Evolutionary conservation across 164 flowering plant genomes (phyloP), one percentile per base, ranked within the genome.

Genomic region (Chimonanthus praecox): DNA sequence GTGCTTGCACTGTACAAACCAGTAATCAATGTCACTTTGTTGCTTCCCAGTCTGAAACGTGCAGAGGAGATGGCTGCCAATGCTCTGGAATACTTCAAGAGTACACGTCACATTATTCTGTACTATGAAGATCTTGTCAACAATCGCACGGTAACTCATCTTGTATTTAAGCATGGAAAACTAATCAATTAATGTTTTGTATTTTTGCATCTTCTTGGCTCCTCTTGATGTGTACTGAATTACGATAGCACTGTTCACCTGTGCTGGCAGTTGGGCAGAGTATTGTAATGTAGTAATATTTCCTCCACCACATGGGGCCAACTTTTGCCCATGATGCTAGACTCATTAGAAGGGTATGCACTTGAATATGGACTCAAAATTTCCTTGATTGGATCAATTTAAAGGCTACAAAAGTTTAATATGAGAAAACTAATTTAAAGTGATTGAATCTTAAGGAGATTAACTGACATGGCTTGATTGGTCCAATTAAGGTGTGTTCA

Each of bases 1-100:
- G 76, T 86, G 62, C 89, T 89, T 43, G 90, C 91, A 61, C 73
- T 71, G 49, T 89, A 88, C 82, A 88, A 83, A 67, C 91, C 91
- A 47, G 77, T 43, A 10, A 77, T 87, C 64, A 80, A 87, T 67
- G 68, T 82, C n/a, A 82, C 87, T 13, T 46, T 79, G 64, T 67
- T 88, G 72, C 73, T 83, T 64, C 70, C 78, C 0, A 77, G 81
- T 49, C 78, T 89, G 75, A 78, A 79, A 76, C 75, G 79, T 43
- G 76, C 69, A 21, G 83, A 83, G 60, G 80, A 82, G 5, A 80
- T 69, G 61, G 71, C 80, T 5, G 63, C 72, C 50, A 86, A 81
- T 58, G 88, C 85, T 51, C 68, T 89, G 48, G 79, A 81, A 49
- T 87, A 82, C 78, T 87, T 88, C 75, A 89, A 77, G 20, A 78